Percentiles rank a stretch among this genome's conserved stretches.
Evolutionary conservation across 768 basidiomycete genomes (phyloP).

Genomic region (Suillus occidentalis): DNA sequence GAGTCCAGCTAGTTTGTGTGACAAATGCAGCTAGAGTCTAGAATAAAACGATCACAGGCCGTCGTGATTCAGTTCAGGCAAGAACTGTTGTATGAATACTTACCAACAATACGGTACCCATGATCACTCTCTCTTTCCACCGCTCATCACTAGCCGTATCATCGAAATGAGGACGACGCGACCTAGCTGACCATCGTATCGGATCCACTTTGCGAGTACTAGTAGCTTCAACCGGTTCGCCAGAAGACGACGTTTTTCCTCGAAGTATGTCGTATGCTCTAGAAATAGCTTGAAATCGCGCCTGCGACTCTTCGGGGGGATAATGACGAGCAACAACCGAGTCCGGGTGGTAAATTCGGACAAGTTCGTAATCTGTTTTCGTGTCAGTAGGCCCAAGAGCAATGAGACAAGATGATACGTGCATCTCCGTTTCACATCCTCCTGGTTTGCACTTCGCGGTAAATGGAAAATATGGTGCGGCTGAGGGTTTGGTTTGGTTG

Average conservation of each 20-base stretch:
- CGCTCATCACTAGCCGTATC: slow-evolving; percentile 50
- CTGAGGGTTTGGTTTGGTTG: slow-evolving; percentile 48
- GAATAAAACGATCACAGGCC: background rate
- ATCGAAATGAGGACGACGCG: slow-evolving; percentile 46
- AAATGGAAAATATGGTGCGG: slow-evolving; percentile 68
- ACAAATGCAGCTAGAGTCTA: slow-evolving; percentile 37
- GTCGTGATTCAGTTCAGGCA: background rate
- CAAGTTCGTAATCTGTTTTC: slow-evolving; percentile 73
- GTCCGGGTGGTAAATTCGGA: slow-evolving; percentile 78
- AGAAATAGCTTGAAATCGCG: slow-evolving; percentile 68
- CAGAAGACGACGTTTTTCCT: slow-evolving; percentile 38
- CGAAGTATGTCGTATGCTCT: slow-evolving; percentile 66
- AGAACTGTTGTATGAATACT: slow-evolving; percentile 4
- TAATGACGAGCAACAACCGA: slow-evolving; percentile 44
- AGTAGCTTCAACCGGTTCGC: slow-evolving; percentile 15
- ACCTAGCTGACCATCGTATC: slow-evolving; percentile 41
- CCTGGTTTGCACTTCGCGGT: slow-evolving; percentile 48
- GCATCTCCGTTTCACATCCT: slow-evolving; percentile 59
- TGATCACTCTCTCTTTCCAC: slow-evolving; percentile 64
- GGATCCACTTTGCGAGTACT: slow-evolving; percentile 32
- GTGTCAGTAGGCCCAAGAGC: background rate
- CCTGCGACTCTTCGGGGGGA: slow-evolving; percentile 53
- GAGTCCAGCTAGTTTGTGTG: slow-evolving; percentile 31
- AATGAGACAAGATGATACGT: slow-evolving; percentile 4
- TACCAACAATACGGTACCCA: slow-evolving; percentile 57